These are phyloP conservation scores for Tanacetum coccineum DNA, from an alignment of 129 eudicot species.

Conservation along the genomic window DNA sequence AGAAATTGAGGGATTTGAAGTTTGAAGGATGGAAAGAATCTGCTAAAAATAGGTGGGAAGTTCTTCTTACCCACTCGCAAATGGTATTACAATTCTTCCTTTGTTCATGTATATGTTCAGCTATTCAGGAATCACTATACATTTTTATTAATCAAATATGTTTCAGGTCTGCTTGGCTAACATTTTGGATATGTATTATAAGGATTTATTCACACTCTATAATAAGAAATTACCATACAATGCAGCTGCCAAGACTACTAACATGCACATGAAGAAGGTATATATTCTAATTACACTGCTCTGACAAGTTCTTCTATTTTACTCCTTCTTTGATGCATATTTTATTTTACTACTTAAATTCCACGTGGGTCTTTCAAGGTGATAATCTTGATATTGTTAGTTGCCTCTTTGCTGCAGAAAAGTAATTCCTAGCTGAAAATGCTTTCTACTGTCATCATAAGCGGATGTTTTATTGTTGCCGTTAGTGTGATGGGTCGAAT, in stretches of 20 bases:
- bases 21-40: slow-evolving; percentile 69
- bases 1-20: slow-evolving; percentile 37
- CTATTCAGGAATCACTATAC: no score
- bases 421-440: slow-evolving; percentile 45
- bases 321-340: background rate
- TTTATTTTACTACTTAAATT: slow-evolving; percentile 1
- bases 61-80: no score
- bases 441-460: slow-evolving; percentile 42
- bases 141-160: background rate
- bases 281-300: no score
- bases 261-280: slow-evolving; percentile 60
- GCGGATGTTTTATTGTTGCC: slow-evolving; percentile 54
- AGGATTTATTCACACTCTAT: slow-evolving; percentile 82
- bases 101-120: no score
- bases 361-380: background rate
- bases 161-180: slow-evolving; percentile 78
- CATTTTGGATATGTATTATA: slow-evolving; percentile 84
- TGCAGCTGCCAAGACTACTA: slow-evolving; percentile 40
- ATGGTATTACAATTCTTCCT: no score
- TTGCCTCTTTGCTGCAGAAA: slow-evolving; percentile 37
- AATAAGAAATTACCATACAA: slow-evolving; percentile 47
- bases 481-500: slow-evolving; percentile 44
- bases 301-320: background rate
- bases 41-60: slow-evolving; percentile 36
- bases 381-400: slow-evolving; percentile 11